Conservation (phyloP, 83 land plant genomes). For the Picea mariana region DNA sequence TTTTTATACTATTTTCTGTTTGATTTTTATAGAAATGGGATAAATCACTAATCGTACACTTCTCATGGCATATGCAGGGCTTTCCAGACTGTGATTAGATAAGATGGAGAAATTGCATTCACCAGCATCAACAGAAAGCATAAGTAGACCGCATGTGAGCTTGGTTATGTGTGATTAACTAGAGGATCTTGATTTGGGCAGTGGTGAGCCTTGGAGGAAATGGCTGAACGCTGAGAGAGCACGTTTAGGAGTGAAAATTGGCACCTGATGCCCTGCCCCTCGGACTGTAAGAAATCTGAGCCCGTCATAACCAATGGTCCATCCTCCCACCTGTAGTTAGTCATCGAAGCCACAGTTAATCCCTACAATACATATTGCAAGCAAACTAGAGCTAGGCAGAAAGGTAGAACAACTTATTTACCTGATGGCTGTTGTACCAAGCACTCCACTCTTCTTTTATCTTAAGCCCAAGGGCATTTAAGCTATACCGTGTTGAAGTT, state of each 20-base stretch:
- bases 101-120: too few species aligned
- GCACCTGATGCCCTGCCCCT: slow-evolving; percentile 80
- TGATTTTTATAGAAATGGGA: too few species aligned
- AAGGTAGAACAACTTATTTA: not conserved
- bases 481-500: slow-evolving; percentile 51
- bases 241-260: slow-evolving; percentile 46
- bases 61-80: too few species aligned
- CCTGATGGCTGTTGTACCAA: slow-evolving; percentile 44
- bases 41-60: too few species aligned
- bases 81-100: too few species aligned
- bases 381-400: not conserved
- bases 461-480: slow-evolving; percentile 42
- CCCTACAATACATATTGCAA: not conserved
- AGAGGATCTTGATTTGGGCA: slow-evolving; percentile 26
- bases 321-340: slow-evolving; percentile 60
- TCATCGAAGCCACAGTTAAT: not conserved
- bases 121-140: too few species aligned
- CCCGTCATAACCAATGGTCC: slow-evolving; percentile 64
- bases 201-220: slow-evolving; percentile 34
- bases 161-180: too few species aligned
- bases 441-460: slow-evolving; percentile 50
- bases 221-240: slow-evolving; percentile 33
- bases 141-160: too few species aligned
- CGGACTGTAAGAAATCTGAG: slow-evolving; percentile 60
- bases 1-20: too few species aligned